A percentile compares a stretch with the other conserved stretches of the same genome.
phyloP scores from a whole-genome alignment of 2,329 filamentous ascomycete genomes.

The Ophiostoma sp. region DNA sequence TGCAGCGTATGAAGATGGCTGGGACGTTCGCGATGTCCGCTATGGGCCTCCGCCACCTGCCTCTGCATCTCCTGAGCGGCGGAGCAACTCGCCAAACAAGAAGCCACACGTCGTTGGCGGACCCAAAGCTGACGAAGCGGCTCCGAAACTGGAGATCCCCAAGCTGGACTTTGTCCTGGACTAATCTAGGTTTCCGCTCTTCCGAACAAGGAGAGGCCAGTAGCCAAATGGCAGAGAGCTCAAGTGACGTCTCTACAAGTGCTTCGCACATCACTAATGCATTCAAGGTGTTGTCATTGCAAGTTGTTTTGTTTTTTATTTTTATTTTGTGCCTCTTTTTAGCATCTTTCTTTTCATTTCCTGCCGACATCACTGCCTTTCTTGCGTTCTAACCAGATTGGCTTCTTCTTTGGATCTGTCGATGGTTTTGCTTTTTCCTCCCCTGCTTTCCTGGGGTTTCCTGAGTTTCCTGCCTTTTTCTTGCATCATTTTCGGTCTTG shows the following conservation, averaged over 20 bases:
- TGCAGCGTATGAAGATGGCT: slow-evolving; percentile 79
- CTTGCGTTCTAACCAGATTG: background rate
- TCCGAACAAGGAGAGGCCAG: background rate
- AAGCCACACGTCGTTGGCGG: slow-evolving; percentile 27
- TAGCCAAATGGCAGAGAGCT: background rate
- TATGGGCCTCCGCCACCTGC: slow-evolving; percentile 54
- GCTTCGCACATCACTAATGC: background rate
- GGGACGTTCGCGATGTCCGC: slow-evolving; percentile 76
- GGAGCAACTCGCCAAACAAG: slow-evolving; percentile 32
- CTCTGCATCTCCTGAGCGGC: slow-evolving; percentile 11
- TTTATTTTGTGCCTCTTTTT: slow-evolving; percentile 3
- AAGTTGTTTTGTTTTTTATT: slow-evolving; percentile 4
- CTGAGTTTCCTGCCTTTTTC: background rate
- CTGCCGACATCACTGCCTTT: background rate
- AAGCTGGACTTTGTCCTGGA: slow-evolving; percentile 52
- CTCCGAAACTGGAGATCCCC: slow-evolving; percentile 58
- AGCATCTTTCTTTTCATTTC: slow-evolving; percentile 2
- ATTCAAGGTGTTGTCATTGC: background rate
- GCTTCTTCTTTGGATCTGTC: background rate
- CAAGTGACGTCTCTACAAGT: background rate
- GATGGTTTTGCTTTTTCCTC: background rate
- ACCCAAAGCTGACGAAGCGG: slow-evolving; percentile 44
- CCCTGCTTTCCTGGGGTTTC: slow-evolving; percentile 1
- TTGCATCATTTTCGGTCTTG: slow-evolving; percentile 8
- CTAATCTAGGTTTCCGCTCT: background rate